phyloP scores from a whole-genome alignment of 768 basidiomycete genomes.

The Pleurotus pulmonarius region DNA sequence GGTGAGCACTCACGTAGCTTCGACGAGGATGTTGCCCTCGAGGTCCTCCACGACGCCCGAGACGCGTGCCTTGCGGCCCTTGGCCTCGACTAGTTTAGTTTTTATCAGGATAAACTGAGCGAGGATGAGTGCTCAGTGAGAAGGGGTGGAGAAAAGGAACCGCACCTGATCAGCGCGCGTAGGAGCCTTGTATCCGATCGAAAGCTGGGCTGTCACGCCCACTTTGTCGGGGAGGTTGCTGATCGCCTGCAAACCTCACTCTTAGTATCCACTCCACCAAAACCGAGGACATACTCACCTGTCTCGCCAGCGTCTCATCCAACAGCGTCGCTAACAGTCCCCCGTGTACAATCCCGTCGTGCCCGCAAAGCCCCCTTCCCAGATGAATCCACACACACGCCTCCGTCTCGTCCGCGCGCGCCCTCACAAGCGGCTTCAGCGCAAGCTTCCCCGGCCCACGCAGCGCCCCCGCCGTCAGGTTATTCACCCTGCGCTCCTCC shows the following conservation, averaged over 20 bases:
- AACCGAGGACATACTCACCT: conserved; percentile 39
- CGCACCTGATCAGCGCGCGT: conserved; percentile 82
- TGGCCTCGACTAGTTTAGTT: conserved; percentile 57
- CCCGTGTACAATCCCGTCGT: conserved; percentile 94
- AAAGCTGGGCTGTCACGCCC: conserved; percentile 87
- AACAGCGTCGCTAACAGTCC: conserved; percentile 87
- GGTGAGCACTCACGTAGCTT: conserved; percentile 71
- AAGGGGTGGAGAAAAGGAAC: neutral
- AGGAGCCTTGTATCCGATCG: conserved; percentile 80
- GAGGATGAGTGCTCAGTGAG: neutral
- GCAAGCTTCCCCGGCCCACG: conserved; percentile 86
- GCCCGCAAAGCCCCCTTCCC: conserved; percentile 84
- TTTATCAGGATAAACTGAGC: conserved; percentile 80
- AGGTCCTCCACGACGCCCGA: conserved; percentile 72
- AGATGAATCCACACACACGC: conserved; percentile 72
- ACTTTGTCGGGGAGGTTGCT: conserved; percentile 83
- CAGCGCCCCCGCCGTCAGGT: conserved; percentile 80
- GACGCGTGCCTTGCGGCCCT: conserved; percentile 78
- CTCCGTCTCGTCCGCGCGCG: conserved; percentile 72
- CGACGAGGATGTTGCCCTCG: conserved; percentile 77
- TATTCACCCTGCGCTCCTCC: conserved; percentile 74
- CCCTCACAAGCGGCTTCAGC: conserved; percentile 71
- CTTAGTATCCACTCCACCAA: neutral
- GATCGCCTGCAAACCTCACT: conserved; percentile 55
- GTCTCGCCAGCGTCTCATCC: conserved; percentile 81